Evolutionary conservation across 2,329 filamentous ascomycete species (phyloP), one percentile per base, ranked within the genome.

Genomic region (Tolypocladium album): DNA sequence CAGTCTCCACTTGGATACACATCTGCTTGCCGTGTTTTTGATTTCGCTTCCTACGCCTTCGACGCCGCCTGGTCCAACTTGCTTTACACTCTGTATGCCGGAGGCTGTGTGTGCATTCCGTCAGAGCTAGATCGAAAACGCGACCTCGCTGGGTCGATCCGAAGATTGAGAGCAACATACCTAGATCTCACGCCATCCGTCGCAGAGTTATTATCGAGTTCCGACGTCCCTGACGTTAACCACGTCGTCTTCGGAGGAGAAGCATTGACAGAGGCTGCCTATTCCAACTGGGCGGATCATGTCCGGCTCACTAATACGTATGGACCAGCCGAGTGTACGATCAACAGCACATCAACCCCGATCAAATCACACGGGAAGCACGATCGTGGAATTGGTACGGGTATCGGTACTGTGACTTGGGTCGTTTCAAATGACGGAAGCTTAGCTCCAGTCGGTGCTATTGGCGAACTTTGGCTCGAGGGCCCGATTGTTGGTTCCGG

Each of bases 41-140:
- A 78, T 61, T 77, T 77, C 59, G 72, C 74, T 4, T 76, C 77
- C 1, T 80, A 81, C 63, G 78, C 78, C 8, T 82, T 81, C 60
- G 79, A 82, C 60, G 78, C 78, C 56, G 77, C 76, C 58, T 75
- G 80, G 22, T 74, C 77, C 61, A 79, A 78, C 61, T 79, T 82
- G 70, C 75, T 81, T 34, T 78, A 76, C 38, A 39, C 38, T 39
- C 38, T 39, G 12, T 39, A 39, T 39, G 38, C 38, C 58, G 79
- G 79, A 36, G 79, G 78, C 17, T 79, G 77, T 60, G 71, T 81
- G 12, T 81, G 78, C 64, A 78, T 82, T 22, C 78, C 80, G 1
- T 80, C 60, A 11, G 57, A 61, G 13, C 42, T 38, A 15, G 57
- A 56, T 39, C 38, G 38, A 39, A 39, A 39, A 39, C 38, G 38